Base-by-base conservation (phyloP, 441 rosid genomes). In the Manihot esculenta region DNA sequence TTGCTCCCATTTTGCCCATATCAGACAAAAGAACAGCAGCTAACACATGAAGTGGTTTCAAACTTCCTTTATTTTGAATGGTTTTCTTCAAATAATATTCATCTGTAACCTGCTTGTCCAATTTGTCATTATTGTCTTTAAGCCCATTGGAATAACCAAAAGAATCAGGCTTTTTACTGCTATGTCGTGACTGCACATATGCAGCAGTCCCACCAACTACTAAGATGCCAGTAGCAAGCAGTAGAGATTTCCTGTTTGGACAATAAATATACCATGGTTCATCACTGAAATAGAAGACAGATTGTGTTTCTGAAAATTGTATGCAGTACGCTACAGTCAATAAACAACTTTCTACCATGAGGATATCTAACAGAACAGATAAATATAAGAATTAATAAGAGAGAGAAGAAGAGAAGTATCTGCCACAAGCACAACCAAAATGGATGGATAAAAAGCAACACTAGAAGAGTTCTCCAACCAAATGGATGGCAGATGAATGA, bases 121-220 rank as follows among this genome's bases (percentile, higher is more conserved):
- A 63, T n/a, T 82, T 81, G 66, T 82, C 87, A 69, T 66, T 72
- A 75, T 79, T 78, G 78, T 81, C 89, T 61, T 59, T 73, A 30
- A 78, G 74, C 42, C 90, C 97, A 83, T 90, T 88, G 71, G 66
- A 73, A 71, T 70, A 79, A 72, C 76, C 79, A 53, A 71, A 77
- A 44, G 88, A 73, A 77, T 73, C 77, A 35, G 73, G 78, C 73
- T 74, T 87, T 68, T 53, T 81, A 62, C 74, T 27, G 73, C 77
- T 72, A 76, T 65, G 75, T 68, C 93, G 82, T 38, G 96, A 92
- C 64, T 88, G 87, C 78, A 86, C 41, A 74, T 87, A 90, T 45
- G 87, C 89, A 79, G 98, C 91, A 62, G 98, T 85, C 69, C 98
- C 98, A 72, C 98, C 96, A 62, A 92, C 97, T 76, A 86, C 93